A percentile compares a stretch with the other conserved stretches of the same genome.
Conservation (phyloP, 169 alveolate species). For the Babesia bovis region DNA sequence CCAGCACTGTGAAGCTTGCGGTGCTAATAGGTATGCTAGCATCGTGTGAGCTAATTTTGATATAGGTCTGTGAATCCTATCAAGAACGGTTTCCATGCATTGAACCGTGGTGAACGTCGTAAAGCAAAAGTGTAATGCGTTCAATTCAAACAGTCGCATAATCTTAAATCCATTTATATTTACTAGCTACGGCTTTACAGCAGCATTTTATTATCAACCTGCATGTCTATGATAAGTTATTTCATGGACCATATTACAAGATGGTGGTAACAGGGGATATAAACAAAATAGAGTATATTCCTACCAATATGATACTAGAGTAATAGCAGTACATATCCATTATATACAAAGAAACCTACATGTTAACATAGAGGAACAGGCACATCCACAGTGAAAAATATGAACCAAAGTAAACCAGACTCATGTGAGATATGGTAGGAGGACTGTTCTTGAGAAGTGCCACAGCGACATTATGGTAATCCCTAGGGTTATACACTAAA, state of each 20-base stretch:
- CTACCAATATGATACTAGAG: too few species aligned
- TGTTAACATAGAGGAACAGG: background rate
- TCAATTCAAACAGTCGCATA: background rate
- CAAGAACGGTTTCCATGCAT: conserved; percentile 92
- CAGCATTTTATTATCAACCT: background rate
- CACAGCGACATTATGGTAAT: conserved; percentile 5
- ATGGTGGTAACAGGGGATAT: too few species aligned
- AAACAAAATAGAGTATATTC: too few species aligned
- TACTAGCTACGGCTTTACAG: background rate
- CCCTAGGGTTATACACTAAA: background rate
- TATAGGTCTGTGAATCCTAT: conserved; percentile 89
- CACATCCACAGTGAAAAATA: background rate
- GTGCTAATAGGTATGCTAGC: conserved; percentile 80
- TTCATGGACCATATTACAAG: too few species aligned
- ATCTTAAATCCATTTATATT: background rate
- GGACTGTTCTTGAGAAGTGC: background rate
- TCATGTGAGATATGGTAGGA: background rate
- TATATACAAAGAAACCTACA: too few species aligned
- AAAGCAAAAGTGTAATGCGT: conserved; percentile 80
- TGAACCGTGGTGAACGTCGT: conserved; percentile 89
- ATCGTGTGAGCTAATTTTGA: background rate
- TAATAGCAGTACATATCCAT: too few species aligned
- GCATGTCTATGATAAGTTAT: background rate
- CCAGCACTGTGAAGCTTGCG: conserved; percentile 91
- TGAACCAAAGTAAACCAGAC: conserved; percentile 9